These are phyloP conservation scores for Leccinum ochraceum DNA, from an alignment of 768 basidiomycete species.

Conservation along the genomic window DNA sequence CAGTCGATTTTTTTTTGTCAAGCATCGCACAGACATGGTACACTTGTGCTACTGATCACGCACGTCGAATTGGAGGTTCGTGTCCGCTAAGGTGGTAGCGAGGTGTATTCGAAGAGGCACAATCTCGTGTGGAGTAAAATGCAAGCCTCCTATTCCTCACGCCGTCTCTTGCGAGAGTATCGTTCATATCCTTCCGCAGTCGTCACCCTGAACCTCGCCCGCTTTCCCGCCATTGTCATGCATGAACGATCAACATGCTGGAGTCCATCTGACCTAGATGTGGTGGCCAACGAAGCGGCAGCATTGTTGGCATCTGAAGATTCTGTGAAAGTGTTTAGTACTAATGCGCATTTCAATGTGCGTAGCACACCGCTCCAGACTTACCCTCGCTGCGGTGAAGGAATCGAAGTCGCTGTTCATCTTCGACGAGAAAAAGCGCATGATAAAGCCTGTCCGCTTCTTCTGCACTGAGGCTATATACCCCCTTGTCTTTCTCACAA, in stretches of 20 bases:
- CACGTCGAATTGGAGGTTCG: no score
- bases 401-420: neutral
- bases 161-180: neutral
- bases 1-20: no score
- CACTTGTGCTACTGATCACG: no score
- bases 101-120: no score
- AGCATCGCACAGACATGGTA: no score
- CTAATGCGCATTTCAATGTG: neutral
- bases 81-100: no score
- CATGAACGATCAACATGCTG: neutral
- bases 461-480: neutral
- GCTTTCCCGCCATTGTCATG: neutral
- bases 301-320: neutral
- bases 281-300: no score
- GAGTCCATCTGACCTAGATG: neutral
- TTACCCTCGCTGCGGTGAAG: neutral
- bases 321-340: neutral
- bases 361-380: neutral
- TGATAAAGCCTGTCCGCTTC: neutral
- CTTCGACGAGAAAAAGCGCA: neutral
- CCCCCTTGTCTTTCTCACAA: neutral
- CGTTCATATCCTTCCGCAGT: constrained; percentile 1
- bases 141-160: neutral
- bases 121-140: no score
- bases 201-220: constrained; percentile 1